These are phyloP conservation scores for Cercospora sp. DNA, from an alignment of 2,329 filamentous ascomycete genomes.

Conservation along the genomic window DNA sequence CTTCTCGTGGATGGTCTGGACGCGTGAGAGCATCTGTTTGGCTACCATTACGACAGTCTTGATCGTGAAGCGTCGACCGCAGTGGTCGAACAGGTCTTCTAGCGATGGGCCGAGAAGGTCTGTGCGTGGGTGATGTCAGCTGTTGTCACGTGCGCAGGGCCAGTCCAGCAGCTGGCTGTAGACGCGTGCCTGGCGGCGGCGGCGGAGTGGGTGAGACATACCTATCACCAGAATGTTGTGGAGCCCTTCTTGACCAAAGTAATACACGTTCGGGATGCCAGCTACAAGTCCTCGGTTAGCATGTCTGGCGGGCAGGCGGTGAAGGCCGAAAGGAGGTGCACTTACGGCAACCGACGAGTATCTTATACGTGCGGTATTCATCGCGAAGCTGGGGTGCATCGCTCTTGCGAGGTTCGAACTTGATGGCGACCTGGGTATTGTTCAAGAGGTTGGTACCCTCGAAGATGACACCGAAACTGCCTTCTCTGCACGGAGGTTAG, in stretches of 20 bases:
- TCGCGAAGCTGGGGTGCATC: constrained; percentile 96
- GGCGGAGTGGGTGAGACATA: constrained; percentile 6
- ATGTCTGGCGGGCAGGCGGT: constrained; percentile 5
- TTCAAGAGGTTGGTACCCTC: constrained; percentile 98
- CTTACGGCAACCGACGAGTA: constrained; percentile 98
- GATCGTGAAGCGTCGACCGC: constrained; percentile 88
- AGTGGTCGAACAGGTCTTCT: constrained; percentile 96
- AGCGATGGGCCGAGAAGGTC: constrained; percentile 92
- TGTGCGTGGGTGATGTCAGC: constrained; percentile 15
- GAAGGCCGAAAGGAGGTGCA: constrained; percentile 35
- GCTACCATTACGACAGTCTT: constrained; percentile 99
- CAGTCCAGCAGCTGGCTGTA: background rate
- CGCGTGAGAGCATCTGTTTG: constrained; percentile 96
- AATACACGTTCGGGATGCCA: constrained; percentile 98
- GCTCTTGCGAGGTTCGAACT: constrained; percentile 99
- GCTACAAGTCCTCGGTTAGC: constrained; percentile 54
- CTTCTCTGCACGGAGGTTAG: constrained; percentile 57
- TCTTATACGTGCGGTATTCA: constrained; percentile 99
- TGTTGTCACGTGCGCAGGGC: constrained; percentile 17
- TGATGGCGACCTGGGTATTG: constrained; percentile 99
- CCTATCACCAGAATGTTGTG: constrained; percentile 96
- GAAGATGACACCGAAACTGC: constrained; percentile 97
- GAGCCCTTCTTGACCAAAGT: constrained; percentile 96
- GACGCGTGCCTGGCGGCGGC: background rate
- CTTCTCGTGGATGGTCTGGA: constrained; percentile 96